A percentile compares a stretch with the other conserved stretches of the same genome.
phyloP scores from a whole-genome alignment of 2,329 filamentous ascomycete species.

The Monosporascus sp. region DNA sequence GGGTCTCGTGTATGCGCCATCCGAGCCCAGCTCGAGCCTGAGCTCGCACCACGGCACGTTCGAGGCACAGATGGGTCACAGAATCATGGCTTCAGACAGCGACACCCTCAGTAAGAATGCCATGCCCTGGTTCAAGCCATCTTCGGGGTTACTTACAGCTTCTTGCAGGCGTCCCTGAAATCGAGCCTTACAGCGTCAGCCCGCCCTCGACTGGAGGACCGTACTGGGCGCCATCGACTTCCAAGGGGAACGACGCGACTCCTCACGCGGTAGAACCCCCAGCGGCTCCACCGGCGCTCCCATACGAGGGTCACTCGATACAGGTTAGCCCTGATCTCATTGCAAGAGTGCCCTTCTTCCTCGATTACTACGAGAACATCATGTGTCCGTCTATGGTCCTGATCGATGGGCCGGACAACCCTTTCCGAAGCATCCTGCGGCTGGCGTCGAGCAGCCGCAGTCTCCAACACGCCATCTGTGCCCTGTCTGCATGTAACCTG shows the following conservation, averaged over 20 bases:
- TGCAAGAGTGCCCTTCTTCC: conserved; percentile 77
- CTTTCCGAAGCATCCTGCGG: conserved; percentile 75
- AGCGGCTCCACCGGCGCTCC: conserved; percentile 43
- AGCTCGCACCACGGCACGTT: conserved; percentile 55
- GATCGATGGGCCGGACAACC: conserved; percentile 80
- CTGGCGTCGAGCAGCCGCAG: conserved; percentile 74
- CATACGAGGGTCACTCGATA: conserved; percentile 39
- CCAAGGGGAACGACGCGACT: conserved; percentile 40
- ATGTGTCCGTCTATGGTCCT: conserved; percentile 90
- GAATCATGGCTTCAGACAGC: conserved; percentile 46
- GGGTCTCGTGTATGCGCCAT: conserved; percentile 55
- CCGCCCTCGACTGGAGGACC: conserved; percentile 39
- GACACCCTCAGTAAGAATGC: conserved; percentile 50
- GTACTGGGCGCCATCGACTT: conserved; percentile 41
- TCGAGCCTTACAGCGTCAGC: conserved; percentile 48
- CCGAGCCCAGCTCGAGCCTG: conserved; percentile 56
- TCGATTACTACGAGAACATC: conserved; percentile 90
- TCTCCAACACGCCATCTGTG: conserved; percentile 88
- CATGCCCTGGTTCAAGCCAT: neutral
- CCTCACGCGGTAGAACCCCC: conserved; percentile 36
- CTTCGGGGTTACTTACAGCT: conserved; percentile 24
- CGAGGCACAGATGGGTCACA: conserved; percentile 49
- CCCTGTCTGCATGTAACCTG: conserved; percentile 81
- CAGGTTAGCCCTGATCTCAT: conserved; percentile 60
- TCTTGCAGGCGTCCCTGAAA: conserved; percentile 43